Base-by-base conservation (phyloP, 139 green algal species). In the Volvox reticuliferus region DNA sequence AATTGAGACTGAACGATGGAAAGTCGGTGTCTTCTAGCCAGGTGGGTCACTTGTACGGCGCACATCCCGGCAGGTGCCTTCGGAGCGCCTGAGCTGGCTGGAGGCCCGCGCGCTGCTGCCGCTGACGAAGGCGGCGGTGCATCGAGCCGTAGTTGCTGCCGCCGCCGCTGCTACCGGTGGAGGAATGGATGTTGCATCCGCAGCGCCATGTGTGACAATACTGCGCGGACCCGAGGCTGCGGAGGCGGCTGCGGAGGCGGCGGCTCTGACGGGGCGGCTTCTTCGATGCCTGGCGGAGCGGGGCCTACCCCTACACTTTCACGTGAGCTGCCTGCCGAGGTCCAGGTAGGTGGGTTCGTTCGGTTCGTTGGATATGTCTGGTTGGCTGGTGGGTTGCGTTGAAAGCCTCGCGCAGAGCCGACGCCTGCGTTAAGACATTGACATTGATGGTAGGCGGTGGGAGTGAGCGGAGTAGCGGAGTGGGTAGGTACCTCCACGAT, bases 21-120 rank as follows among this genome's bases (percentile, higher is more conserved):
- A 55, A 55, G 44, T 55, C 9, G 44, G 44, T 55, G 44, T 55
- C 44, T 55, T 55, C 44, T 9, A 55, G 44, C 44, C 44, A 55
- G 9, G 44, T 9, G 44, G 44, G 44, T 55, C 44, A 14, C 5
- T 55, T 55, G 44, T 55, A 55, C 5, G 5, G 44, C 44, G 44
- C 44, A 55, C 44, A 55, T 73, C 65, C 65, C 65, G 21, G 24
- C 65, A 73, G 65, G 65, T 28, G 65, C 6, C 24, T 73, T 28
- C 65, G 79, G 50, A 87, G 35, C 80, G 88, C 36, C 87, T 91
- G 20, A 87, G 86, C 21, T 93, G 91, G 91, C 91, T 93, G 44
- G 91, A 93, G 81, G 80, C 78, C 12, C 71, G 79, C 12, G 79
- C 79, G 24, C 55, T 86, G 79, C 55, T 86, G 79, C 79, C 79